These are phyloP conservation scores for Candida cerambycidarum DNA, from an alignment of 805 yeast species.

Conservation along the genomic window DNA sequence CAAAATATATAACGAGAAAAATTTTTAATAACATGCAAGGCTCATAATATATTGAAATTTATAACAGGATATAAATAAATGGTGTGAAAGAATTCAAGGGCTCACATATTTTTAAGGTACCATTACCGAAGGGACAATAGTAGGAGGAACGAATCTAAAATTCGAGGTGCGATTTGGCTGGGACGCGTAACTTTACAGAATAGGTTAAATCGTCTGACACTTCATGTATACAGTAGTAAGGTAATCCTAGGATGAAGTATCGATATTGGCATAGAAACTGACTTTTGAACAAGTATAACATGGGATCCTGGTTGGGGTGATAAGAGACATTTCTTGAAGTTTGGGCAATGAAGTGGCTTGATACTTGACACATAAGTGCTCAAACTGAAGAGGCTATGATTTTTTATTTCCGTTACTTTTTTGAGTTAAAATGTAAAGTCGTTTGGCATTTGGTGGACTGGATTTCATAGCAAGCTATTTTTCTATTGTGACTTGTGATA, in stretches of 20 bases:
- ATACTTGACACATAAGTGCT: slow-evolving; percentile 6
- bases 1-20: neutral
- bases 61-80: neutral
- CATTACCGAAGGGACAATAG: neutral
- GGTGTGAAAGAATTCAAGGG: neutral
- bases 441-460: neutral
- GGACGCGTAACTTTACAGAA: too few species aligned
- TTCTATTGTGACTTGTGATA: too few species aligned
- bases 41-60: slow-evolving; percentile 5
- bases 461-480: neutral
- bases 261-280: too few species aligned
- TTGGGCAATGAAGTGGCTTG: neutral
- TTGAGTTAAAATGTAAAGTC: neutral
- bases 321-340: too few species aligned
- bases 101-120: slow-evolving; percentile 5
- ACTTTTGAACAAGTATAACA: too few species aligned
- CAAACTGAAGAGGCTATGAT: slow-evolving; percentile 6
- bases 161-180: too few species aligned
- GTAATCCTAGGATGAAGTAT: too few species aligned
- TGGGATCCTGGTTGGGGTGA: too few species aligned
- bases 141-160: too few species aligned
- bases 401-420: too few species aligned
- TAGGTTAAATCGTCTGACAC: too few species aligned
- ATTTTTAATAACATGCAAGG: neutral
- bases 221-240: too few species aligned